Evolutionary conservation across 768 basidiomycete genomes (phyloP).

Genomic region (Coprinellus micaceus): DNA sequence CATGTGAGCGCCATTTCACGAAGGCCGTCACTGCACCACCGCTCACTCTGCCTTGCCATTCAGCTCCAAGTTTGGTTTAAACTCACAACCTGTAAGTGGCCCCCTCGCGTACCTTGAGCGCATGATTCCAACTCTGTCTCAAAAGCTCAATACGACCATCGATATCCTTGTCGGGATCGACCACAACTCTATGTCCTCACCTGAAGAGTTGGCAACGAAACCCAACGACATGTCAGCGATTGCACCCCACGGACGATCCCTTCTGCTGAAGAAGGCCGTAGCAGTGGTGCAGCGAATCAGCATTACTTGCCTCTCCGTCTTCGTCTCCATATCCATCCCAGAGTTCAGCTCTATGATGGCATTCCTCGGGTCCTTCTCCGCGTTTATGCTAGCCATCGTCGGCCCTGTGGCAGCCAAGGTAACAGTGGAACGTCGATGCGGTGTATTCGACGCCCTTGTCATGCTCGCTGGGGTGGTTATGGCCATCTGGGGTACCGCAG

Average conservation of each 20-base stretch:
- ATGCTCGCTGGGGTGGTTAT: conserved; percentile 39
- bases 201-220: conserved; percentile 38
- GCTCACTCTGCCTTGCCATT: conserved; percentile 8
- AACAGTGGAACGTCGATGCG: conserved; percentile 47
- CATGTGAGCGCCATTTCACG: conserved; percentile 47
- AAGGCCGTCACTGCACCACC: background rate
- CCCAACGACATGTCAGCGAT: conserved; percentile 27
- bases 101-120: background rate
- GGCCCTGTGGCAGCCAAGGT: conserved; percentile 74
- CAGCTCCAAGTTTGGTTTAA: conserved; percentile 86
- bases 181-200: conserved; percentile 25
- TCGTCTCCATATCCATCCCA: conserved; percentile 71
- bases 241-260: conserved; percentile 21
- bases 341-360: conserved; percentile 84
- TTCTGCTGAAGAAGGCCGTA: conserved; percentile 37
- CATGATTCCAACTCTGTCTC: background rate
- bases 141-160: conserved; percentile 74
- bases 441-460: conserved; percentile 39
- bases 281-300: conserved; percentile 52
- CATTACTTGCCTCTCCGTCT: conserved; percentile 58
- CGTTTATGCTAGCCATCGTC: conserved; percentile 71
- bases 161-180: conserved; percentile 76
- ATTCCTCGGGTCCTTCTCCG: conserved; percentile 86
- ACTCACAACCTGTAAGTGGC: conserved; percentile 67
- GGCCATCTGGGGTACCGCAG: conserved; percentile 68